Percentiles rank a stretch among this genome's conserved stretches.
phyloP scores from a whole-genome alignment of 257 asterid species.

The Nicotiana obtusifolia region DNA sequence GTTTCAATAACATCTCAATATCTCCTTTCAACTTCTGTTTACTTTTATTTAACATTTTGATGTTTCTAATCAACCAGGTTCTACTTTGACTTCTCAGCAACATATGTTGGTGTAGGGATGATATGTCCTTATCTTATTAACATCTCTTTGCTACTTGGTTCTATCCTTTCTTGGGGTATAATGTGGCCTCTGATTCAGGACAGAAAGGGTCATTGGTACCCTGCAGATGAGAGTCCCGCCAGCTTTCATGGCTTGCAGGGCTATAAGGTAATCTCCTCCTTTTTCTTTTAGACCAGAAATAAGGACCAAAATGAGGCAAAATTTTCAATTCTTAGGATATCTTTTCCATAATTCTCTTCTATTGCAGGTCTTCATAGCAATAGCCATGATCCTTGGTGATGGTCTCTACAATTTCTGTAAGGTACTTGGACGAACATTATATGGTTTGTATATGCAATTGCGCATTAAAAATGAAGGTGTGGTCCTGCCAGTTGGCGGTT shows the following conservation, averaged over 20 bases:
- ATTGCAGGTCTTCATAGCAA: constrained; percentile 69
- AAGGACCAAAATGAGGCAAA: background rate
- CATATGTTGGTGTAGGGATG: constrained; percentile 98
- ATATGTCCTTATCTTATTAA: constrained; percentile 86
- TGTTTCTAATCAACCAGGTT: constrained; percentile 41
- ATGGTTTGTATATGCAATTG: constrained; percentile 60
- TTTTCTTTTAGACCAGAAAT: background rate
- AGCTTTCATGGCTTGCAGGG: constrained; percentile 93
- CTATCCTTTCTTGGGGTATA: constrained; percentile 90
- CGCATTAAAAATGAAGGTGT: constrained; percentile 24
- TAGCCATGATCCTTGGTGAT: constrained; percentile 95
- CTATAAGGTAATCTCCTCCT: constrained; percentile 47
- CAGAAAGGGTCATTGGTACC: constrained; percentile 68
- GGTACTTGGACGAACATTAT: constrained; percentile 60
- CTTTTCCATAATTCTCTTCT: background rate
- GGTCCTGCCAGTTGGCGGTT: constrained; percentile 47
- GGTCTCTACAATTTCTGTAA: constrained; percentile 83
- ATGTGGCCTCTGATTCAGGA: constrained; percentile 89
- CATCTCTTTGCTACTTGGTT: constrained; percentile 77
- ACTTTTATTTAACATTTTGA: background rate
- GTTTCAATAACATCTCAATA: background rate
- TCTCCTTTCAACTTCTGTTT: background rate
- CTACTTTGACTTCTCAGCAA: constrained; percentile 88
- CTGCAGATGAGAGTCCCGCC: constrained; percentile 29
- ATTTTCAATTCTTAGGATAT: background rate